phyloP scores from a whole-genome alignment of 352 stramenopile species.

The Phytophthora crassamura region DNA sequence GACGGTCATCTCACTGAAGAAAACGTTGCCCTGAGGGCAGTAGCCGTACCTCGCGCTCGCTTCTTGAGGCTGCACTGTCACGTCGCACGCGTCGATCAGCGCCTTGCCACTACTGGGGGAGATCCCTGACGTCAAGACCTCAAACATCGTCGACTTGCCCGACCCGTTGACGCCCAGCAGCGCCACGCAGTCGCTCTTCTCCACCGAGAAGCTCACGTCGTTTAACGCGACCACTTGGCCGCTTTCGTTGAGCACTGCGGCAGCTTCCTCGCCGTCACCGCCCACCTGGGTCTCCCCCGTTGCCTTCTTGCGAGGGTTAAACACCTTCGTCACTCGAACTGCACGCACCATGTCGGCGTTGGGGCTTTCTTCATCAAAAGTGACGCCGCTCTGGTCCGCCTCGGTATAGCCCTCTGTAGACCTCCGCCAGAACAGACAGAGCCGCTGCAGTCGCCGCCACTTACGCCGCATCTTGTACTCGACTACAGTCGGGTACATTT shows the following conservation, averaged over 20 bases:
- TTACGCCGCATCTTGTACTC: conserved; percentile 38
- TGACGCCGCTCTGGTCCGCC: conserved; percentile 25
- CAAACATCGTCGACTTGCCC: conserved; percentile 98
- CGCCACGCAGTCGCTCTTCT: conserved; percentile 91
- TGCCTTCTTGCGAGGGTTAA: conserved; percentile 45
- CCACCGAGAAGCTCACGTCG: conserved; percentile 86
- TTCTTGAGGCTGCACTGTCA: conserved; percentile 58
- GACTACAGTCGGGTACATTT: conserved; percentile 77
- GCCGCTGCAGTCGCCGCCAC: conserved; percentile 26
- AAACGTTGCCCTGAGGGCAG: conserved; percentile 80
- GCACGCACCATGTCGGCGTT: conserved; percentile 54
- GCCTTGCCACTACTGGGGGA: conserved; percentile 71
- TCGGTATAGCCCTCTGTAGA: conserved; percentile 32
- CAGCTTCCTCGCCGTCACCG: conserved; percentile 7
- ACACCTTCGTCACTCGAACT: conserved; percentile 65
- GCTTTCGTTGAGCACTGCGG: conserved; percentile 43
- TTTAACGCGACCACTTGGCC: conserved; percentile 74
- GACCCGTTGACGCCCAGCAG: conserved; percentile 95
- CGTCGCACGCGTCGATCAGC: conserved; percentile 64
- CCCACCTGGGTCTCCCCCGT: conserved; percentile 6
- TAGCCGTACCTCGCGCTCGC: conserved; percentile 76
- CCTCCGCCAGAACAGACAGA: conserved; percentile 27
- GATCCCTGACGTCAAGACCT: conserved; percentile 94
- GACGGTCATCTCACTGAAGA: conserved; percentile 76
- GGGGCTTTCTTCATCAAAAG: conserved; percentile 39